Evolutionary conservation across 2,329 filamentous ascomycete genomes (phyloP).

Genomic region (Neophaeococcomyces aloes): DNA sequence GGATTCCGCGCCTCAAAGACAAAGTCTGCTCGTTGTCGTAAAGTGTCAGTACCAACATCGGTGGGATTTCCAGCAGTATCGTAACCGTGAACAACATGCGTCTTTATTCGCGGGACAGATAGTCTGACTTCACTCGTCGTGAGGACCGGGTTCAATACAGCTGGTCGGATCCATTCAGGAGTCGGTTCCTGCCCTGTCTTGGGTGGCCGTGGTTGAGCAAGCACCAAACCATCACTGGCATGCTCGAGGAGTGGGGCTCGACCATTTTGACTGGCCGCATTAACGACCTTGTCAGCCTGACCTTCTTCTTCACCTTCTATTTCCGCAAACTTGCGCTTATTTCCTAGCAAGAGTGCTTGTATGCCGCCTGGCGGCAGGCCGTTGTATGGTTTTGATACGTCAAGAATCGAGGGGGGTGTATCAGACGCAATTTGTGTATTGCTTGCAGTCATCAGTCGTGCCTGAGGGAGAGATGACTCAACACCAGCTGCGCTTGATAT

Average conservation of each 20-base stretch:
- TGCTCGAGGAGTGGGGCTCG: conserved; percentile 67
- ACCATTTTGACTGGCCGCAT: conserved; percentile 51
- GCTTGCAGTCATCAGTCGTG: conserved; percentile 71
- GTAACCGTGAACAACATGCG: conserved; percentile 69
- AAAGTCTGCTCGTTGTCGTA: conserved; percentile 55
- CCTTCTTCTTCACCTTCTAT: conserved; percentile 67
- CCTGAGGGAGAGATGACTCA: conserved; percentile 78
- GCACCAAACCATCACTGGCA: conserved; percentile 65
- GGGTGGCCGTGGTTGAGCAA: conserved; percentile 54
- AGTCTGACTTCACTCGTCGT: conserved; percentile 73
- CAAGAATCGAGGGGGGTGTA: conserved; percentile 70
- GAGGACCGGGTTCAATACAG: conserved; percentile 72
- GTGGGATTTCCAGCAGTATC: conserved; percentile 43
- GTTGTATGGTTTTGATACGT: conserved; percentile 88
- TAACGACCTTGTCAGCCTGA: conserved; percentile 48
- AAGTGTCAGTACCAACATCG: conserved; percentile 28
- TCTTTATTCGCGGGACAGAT: conserved; percentile 76
- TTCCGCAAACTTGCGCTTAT: conserved; percentile 72
- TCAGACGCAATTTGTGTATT: conserved; percentile 34
- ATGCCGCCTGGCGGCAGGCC: conserved; percentile 84
- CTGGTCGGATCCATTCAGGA: conserved; percentile 78
- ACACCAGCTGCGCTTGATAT: conserved; percentile 82
- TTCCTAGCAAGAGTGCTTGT: conserved; percentile 74
- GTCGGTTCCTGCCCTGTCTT: conserved; percentile 54
- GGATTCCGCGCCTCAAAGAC: conserved; percentile 87